Percentiles rank a stretch among this genome's conserved stretches.
These are phyloP conservation scores for Hypoxylon sp. DNA, from an alignment of 2,329 filamentous ascomycete species.

Conservation along the genomic window DNA sequence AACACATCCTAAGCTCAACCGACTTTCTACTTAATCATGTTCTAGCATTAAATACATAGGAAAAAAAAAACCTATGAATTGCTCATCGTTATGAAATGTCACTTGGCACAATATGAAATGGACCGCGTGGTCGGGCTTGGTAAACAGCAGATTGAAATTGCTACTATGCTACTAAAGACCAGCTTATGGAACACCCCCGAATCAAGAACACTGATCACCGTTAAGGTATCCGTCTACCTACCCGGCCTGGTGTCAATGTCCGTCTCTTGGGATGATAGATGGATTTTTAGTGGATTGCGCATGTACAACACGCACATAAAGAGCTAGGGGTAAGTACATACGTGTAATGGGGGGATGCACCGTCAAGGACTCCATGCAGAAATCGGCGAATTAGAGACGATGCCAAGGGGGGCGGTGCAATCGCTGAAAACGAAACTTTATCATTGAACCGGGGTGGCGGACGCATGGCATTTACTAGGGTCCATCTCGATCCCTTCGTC, in stretches of 20 bases:
- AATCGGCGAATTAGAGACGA: slow-evolving; percentile 31
- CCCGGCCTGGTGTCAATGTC: too few species aligned
- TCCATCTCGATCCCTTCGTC: slow-evolving; percentile 24
- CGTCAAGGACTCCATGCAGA: slow-evolving; percentile 25
- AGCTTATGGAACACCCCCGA: slow-evolving; percentile 14
- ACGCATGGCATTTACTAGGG: slow-evolving; percentile 7
- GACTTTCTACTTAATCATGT: too few species aligned
- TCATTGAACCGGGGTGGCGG: not conserved
- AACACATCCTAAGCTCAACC: too few species aligned
- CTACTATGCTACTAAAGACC: slow-evolving; percentile 18
- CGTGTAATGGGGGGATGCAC: slow-evolving; percentile 12
- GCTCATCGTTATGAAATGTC: slow-evolving; percentile 14
- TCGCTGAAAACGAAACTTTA: slow-evolving; percentile 19
- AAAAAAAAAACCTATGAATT: too few species aligned
- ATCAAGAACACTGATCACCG: too few species aligned
- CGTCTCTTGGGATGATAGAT: too few species aligned
- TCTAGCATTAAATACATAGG: slow-evolving; percentile 7
- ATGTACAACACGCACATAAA: slow-evolving; percentile 12
- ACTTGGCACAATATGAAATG: slow-evolving; percentile 27
- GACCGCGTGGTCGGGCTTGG: slow-evolving; percentile 30
- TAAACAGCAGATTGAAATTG: too few species aligned
- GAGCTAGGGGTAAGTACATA: slow-evolving; percentile 23
- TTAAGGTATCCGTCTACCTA: too few species aligned
- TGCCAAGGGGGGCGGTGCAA: slow-evolving; percentile 44
- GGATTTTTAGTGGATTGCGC: too few species aligned